phyloP scores from a whole-genome alignment of 2,329 filamentous ascomycete species.

The Pyricularia grisea region DNA sequence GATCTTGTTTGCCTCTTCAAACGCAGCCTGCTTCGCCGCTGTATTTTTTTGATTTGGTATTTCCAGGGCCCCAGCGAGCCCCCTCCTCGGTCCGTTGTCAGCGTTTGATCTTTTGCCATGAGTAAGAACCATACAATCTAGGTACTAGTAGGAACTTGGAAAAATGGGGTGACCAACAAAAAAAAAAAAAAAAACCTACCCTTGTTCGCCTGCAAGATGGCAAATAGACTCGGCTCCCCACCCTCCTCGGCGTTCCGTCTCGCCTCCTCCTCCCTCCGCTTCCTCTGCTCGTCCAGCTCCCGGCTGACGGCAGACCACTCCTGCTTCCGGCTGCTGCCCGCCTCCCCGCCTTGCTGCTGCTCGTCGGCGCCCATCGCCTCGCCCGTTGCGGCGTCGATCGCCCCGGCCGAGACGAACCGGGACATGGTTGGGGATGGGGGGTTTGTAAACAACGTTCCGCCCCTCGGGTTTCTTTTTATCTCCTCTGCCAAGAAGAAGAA shows the following conservation, averaged over 20 bases:
- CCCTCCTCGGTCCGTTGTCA: neutral
- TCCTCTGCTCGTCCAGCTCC: conserved; percentile 53
- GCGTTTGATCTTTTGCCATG: neutral
- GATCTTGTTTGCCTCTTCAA: conserved; percentile 63
- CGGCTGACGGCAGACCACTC: conserved; percentile 59
- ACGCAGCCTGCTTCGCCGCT: conserved; percentile 75
- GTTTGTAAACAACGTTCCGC: neutral
- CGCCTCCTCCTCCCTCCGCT: conserved; percentile 40
- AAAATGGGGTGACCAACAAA: conserved; percentile 1
- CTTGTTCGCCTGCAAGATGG: conserved; percentile 75
- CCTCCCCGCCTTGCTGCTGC: neutral
- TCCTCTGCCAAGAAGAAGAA: conserved; percentile 5
- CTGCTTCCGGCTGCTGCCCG: conserved; percentile 14
- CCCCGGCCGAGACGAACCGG: conserved; percentile 47
- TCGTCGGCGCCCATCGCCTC: conserved; percentile 10
- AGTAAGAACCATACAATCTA: too few relatives aligned
- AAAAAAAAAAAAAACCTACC: conserved; percentile 30
- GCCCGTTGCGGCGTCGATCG: conserved; percentile 31
- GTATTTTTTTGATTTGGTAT: neutral
- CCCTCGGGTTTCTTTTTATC: neutral
- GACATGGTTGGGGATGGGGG: conserved; percentile 19
- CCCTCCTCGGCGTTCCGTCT: conserved; percentile 26
- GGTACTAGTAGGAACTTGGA: neutral
- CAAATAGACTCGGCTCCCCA: conserved; percentile 57
- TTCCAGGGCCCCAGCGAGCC: too few relatives aligned